Evolutionary conservation across 1,284 basidiomycete species (phyloP), one percentile per base, ranked within the genome.

Genomic region (Pseudozyma pruni): DNA sequence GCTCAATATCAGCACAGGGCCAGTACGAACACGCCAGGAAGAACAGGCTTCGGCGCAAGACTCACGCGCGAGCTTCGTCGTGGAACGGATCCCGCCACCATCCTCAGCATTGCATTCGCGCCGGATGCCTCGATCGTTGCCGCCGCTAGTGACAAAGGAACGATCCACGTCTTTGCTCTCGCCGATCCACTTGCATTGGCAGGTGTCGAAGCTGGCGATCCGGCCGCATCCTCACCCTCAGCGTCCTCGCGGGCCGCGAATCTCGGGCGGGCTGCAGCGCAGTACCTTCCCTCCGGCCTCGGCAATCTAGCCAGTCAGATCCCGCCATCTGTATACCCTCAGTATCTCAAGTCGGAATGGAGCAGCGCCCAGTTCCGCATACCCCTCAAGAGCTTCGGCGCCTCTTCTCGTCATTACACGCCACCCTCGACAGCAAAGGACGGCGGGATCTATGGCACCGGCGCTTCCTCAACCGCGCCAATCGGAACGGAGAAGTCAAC

Each of bases 111-210:
- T n/a, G 60, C 72, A 1, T 75, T 79, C 38, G 52, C 67, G 11
- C 74, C 74, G 9, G 76, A 79, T 34, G 51, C 43, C 10, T 62
- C 55, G 0, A 37, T 60, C 3, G 32, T 79, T 8, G 77, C 77
- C 2, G 74, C 70, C 20, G 77, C 68, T 1, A 79, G 77, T 39
- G 77, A 79, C 53, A 79, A 75, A 51, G 77, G 77, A 10, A 79
- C 76, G 0, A 62, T 79, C 22, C 77, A 79, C 46, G 61, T 79
- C 45, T 79, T 78, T 39, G 43, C 61, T 0, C 61, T 79, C n/a
- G 20, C 43, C 7, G 44, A 34, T 3, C 3, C 20, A 6, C n/a
- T 9, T 8, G 9, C 8, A 7, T 11, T 33, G 6, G 3, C 19
- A 14, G n/a, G 14, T n/a, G 20, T 17, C 17, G 39, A 19, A 3